phyloP scores from a whole-genome alignment of 2,329 filamentous ascomycete genomes.

The Penicillium sp. region DNA sequence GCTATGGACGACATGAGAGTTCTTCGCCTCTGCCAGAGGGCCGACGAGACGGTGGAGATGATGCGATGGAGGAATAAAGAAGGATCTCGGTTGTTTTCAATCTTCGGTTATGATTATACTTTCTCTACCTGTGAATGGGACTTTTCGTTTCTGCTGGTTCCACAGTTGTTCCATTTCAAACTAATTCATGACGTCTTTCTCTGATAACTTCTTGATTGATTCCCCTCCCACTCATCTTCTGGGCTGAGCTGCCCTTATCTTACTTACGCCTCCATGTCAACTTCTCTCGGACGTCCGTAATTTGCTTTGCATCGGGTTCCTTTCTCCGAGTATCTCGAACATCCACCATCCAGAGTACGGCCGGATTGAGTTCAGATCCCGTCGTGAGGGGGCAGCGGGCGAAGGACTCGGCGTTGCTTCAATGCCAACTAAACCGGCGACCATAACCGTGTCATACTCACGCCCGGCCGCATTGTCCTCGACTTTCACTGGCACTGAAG shows the following conservation, averaged over 20 bases:
- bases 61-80: constrained; percentile 33
- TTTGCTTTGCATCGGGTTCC: background rate
- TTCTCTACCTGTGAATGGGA: background rate
- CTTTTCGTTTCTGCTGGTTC: background rate
- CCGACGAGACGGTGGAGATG: constrained; percentile 28
- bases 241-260: background rate
- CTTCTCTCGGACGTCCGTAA: no score
- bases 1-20: constrained; percentile 36
- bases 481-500: background rate
- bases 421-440: background rate
- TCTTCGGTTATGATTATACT: constrained; percentile 3
- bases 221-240: background rate
- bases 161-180: background rate
- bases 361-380: background rate
- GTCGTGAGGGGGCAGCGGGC: background rate
- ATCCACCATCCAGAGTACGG: background rate
- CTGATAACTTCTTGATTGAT: background rate
- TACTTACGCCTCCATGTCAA: background rate
- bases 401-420: background rate
- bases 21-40: constrained; percentile 32
- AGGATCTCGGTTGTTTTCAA: background rate
- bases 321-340: background rate
- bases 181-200: background rate
- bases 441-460: background rate
- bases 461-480: background rate